These are phyloP conservation scores for Monilinia fructigena DNA, from an alignment of 2,329 filamentous ascomycete genomes.

Conservation along the genomic window DNA sequence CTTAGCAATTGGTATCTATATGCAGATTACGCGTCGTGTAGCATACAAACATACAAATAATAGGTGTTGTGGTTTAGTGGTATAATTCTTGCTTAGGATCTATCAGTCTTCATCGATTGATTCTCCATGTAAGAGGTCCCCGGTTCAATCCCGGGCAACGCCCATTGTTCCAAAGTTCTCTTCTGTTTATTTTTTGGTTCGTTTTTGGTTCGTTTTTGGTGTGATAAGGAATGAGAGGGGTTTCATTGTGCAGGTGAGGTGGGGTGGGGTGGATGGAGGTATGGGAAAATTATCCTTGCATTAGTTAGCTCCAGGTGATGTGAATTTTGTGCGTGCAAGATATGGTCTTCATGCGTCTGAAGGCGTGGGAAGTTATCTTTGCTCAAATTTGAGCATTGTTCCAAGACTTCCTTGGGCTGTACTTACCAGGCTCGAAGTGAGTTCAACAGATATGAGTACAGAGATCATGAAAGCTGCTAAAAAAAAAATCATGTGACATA, in stretches of 20 bases:
- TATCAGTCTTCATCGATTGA: not conserved
- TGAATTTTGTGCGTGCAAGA: too few relatives aligned
- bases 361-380: too few relatives aligned
- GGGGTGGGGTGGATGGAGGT: not conserved
- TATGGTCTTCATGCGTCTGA: too few relatives aligned
- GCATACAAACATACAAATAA: too few relatives aligned
- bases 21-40: not conserved
- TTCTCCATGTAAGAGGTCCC: conserved; percentile 23
- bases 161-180: not conserved
- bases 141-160: conserved; percentile 24
- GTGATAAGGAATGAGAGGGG: not conserved
- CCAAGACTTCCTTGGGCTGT: too few relatives aligned
- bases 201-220: not conserved
- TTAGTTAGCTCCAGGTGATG: not conserved
- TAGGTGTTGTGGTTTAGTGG: conserved; percentile 21
- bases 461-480: too few relatives aligned
- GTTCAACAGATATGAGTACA: too few relatives aligned
- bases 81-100: conserved; percentile 25
- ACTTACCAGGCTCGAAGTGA: too few relatives aligned
- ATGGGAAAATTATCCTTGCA: not conserved
- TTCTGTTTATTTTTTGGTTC: not conserved
- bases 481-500: too few relatives aligned
- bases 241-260: not conserved
- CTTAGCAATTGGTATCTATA: not conserved
- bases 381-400: too few relatives aligned